phyloP scores from a whole-genome alignment of 2,329 filamentous ascomycete species.

The Colletotrichum sansevieriae region DNA sequence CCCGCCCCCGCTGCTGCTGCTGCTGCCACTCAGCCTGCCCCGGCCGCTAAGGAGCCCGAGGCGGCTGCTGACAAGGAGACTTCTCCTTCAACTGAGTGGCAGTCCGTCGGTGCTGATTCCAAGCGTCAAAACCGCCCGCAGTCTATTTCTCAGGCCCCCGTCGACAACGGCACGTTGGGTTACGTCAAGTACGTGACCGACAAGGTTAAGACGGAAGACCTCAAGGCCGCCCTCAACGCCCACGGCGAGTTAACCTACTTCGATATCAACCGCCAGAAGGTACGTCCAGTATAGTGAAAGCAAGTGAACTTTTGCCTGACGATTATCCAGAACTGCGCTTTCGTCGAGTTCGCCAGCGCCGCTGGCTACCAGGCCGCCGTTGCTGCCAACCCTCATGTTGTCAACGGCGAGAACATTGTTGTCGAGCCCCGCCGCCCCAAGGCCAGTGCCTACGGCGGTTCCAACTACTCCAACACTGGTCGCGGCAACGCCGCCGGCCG shows the following conservation, averaged over 20 bases:
- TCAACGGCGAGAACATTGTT: constrained; percentile 84
- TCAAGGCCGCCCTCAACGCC: constrained; percentile 77
- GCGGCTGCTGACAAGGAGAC: constrained; percentile 63
- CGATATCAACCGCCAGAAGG: constrained; percentile 87
- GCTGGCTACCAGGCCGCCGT: constrained; percentile 88
- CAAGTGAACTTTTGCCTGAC: constrained; percentile 43
- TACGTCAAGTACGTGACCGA: constrained; percentile 98
- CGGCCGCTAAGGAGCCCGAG: constrained; percentile 53
- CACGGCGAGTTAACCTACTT: constrained; percentile 81
- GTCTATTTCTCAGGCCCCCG: constrained; percentile 68
- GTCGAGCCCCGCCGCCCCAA: constrained; percentile 92
- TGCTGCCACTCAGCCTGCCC: constrained; percentile 52
- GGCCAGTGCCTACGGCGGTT: constrained; percentile 76
- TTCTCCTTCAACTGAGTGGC: constrained; percentile 78
- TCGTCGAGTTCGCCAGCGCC: constrained; percentile 89
- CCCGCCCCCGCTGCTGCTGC: constrained; percentile 64
- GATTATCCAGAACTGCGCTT: constrained; percentile 85
- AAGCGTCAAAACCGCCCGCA: constrained; percentile 86
- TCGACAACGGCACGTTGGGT: constrained; percentile 81
- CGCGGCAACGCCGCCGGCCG: constrained; percentile 58
- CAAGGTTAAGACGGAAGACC: constrained; percentile 80
- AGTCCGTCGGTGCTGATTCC: constrained; percentile 85
- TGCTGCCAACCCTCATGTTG: constrained; percentile 84
- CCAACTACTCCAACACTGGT: constrained; percentile 67
- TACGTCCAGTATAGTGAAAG: constrained; percentile 54